Base-by-base conservation (phyloP, 1,284 basidiomycete species). In the Rhodotorula sp. region DNA sequence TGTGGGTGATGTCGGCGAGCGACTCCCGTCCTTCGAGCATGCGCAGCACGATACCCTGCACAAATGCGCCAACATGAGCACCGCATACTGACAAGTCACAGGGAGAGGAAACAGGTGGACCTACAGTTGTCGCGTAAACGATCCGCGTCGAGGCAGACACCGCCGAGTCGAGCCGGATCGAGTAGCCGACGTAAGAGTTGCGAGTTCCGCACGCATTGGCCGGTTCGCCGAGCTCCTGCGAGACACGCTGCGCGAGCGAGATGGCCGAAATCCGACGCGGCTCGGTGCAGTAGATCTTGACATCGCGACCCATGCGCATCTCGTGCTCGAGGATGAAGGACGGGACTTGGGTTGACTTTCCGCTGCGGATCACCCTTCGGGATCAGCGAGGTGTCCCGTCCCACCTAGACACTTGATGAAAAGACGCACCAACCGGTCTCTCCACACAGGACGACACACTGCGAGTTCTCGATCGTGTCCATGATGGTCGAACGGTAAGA, bases 271-370 rank as follows among this genome's bases (percentile, higher is more conserved):
- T 99, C 67, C 95, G 88, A 37, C 96, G 86, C 1, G 96, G 96
- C 78, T 99, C 95, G 4, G 95, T 98, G 74, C 95, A 96, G 78
- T 89, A 93, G 75, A 99, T 92, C 81, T 91, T 95, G 84, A 94
- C 97, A 62, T 87, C 85, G 75, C 86, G 86, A 26, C 95, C 95
- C 68, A 86, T 86, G 8, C 88, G 86, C 24, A 98, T 86, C 64
- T 91, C 88, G 78, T 96, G 88, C 80, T 99, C 96, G 15, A 99
- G 85, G 70, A 99, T 91, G 83, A 93, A 99, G 0, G 91, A 86
- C 1, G 96, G 96, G 6, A 99, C 87, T 82, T 99, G 96, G 0
- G 96, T 99, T 2, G 95, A 97, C 82, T 99, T 99, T 22, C 95
- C 96, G 78, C 94, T 93, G 68, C 30, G 26, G 5, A 29, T 22